Evolutionary conservation across 768 basidiomycete genomes (phyloP).

Genomic region (Hygrophoropsis aurantiaca): DNA sequence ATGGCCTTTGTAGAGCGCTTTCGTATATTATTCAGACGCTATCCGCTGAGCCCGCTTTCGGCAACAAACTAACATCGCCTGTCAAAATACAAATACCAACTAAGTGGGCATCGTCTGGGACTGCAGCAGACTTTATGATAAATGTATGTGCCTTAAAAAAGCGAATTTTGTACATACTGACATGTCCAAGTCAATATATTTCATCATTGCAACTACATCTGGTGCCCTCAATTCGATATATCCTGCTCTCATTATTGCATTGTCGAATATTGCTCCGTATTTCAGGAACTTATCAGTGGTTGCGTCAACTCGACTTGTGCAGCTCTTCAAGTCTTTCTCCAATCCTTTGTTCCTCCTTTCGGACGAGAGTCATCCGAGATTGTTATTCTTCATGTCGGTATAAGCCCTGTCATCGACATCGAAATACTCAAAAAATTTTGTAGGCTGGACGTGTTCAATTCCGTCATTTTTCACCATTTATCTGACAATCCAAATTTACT

Average conservation of each 20-base stretch:
- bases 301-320: constrained; percentile 79
- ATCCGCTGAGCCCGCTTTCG: constrained; percentile 82
- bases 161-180: constrained; percentile 8
- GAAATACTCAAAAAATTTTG: not conserved
- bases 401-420: not conserved
- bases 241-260: constrained; percentile 86
- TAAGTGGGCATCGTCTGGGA: constrained; percentile 73
- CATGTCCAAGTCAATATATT: constrained; percentile 71
- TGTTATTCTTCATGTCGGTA: constrained; percentile 86
- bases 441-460: constrained; percentile 91
- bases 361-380: constrained; percentile 92
- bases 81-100: constrained; percentile 66
- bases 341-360: constrained; percentile 86
- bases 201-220: constrained; percentile 85
- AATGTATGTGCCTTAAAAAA: constrained; percentile 52
- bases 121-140: constrained; percentile 83
- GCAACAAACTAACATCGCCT: constrained; percentile 61
- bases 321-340: constrained; percentile 90
- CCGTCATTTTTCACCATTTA: constrained; percentile 74
- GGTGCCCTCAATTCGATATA: constrained; percentile 82
- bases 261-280: constrained; percentile 87
- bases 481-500: constrained; percentile 85
- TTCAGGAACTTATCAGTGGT: constrained; percentile 79
- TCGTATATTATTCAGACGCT: constrained; percentile 92
- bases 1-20: constrained; percentile 84